phyloP scores from a whole-genome alignment of 805 yeast species.

The Lipomyces sp. region DNA sequence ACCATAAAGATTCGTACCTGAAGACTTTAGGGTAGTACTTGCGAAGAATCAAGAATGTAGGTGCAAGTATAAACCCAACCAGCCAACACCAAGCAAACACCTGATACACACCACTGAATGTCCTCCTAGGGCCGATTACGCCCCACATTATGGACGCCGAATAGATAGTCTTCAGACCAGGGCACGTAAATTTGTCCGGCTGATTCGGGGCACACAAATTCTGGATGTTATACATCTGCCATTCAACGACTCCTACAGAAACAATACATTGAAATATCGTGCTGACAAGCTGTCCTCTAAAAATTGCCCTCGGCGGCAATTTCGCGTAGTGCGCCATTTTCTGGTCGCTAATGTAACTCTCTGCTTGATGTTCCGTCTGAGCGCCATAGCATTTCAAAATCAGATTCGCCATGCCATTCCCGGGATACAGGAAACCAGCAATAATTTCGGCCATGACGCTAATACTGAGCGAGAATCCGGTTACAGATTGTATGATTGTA shows the following conservation, averaged over 20 bases:
- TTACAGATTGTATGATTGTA: conserved; percentile 64
- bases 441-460: conserved; percentile 68
- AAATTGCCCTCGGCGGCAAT: conserved; percentile 64
- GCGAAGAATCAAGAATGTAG: conserved; percentile 14
- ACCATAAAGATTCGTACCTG: background rate
- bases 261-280: conserved; percentile 54
- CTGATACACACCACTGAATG: conserved; percentile 61
- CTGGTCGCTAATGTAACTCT: conserved; percentile 59
- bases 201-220: conserved; percentile 54
- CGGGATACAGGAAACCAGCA: conserved; percentile 68
- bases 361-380: conserved; percentile 64
- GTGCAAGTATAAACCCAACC: conserved; percentile 54
- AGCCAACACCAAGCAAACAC: conserved; percentile 63
- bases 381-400: conserved; percentile 62
- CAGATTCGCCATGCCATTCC: conserved; percentile 66
- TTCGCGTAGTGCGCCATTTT: conserved; percentile 70
- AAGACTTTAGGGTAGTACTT: background rate
- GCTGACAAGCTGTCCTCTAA: conserved; percentile 56
- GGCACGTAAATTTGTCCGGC: conserved; percentile 55
- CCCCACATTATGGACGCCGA: conserved; percentile 70
- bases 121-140: conserved; percentile 63
- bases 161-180: conserved; percentile 53
- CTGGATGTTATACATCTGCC: conserved; percentile 49
- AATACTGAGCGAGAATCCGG: conserved; percentile 63
- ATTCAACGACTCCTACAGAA: conserved; percentile 51